Evolutionary conservation across 495 filamentous ascomycete species (phyloP), one percentile per base, ranked within the genome.

Genomic region (Hyaloscypha finlandica): DNA sequence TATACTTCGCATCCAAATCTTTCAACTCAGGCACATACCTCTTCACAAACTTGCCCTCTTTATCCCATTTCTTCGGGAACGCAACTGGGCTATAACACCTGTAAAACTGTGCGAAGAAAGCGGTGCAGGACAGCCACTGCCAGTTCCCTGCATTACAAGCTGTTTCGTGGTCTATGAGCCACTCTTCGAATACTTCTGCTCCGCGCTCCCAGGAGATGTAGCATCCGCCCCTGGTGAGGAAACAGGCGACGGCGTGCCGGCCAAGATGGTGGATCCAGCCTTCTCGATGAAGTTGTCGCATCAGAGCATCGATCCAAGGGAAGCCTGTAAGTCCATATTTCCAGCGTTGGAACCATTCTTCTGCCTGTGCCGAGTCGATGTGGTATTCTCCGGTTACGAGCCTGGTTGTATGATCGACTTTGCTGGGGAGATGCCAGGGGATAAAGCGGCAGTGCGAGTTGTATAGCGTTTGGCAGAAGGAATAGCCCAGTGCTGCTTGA

Each of bases 241-340:
- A 91, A 68, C 87, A 91, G 5, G 89, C 89, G 2, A 92, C 87
- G 60, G 87, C 84, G 68, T 92, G 89, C 19, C 89, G 83, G 2
- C 87, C 89, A 0, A 91, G 81, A 69, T 91, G 89, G 71, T 91
- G 89, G 45, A 92, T 90, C 89, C 88, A 92, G 20, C 89, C 89
- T 71, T 91, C 88, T 3, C 73, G 70, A 11, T 78, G 76, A n/a
- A 92, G 78, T 73, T 92, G 89, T 4, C 89, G 86, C 89, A 92
- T 91, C 37, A 91, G 73, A 0, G 88, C 89, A 69, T 92, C 89
- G 67, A 92, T 89, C 81, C 85, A 91, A 3, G 89, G 89, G 68
- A 91, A 91, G 2, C 89, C 89, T 0, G 89, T 91, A 42, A 76
- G 74, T 8, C 89, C 88, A 48, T 82, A 76, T 61, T 81, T 85